A percentile compares a stretch with the other conserved stretches of the same genome.
Evolutionary conservation across 2,329 filamentous ascomycete genomes (phyloP).

Genomic region (Plectosphaerella sp.): DNA sequence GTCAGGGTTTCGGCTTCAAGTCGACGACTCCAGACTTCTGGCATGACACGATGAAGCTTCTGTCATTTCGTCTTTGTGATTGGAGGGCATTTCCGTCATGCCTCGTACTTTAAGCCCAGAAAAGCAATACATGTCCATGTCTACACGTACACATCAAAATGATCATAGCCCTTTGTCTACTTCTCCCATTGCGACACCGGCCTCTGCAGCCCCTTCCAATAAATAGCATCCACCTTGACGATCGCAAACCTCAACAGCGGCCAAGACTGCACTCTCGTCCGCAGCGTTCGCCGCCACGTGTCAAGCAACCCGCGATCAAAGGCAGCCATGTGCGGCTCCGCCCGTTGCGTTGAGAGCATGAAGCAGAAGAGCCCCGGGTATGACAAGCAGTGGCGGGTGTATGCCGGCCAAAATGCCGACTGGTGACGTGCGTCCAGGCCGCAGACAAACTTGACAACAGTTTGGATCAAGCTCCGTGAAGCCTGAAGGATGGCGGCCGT

Average conservation of each 20-base stretch:
- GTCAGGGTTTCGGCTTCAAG: no score
- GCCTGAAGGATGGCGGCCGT: constrained; percentile 8
- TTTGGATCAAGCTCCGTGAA: constrained; percentile 11
- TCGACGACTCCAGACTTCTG: no score
- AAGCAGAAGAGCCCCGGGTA: constrained; percentile 15
- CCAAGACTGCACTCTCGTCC: constrained; percentile 14
- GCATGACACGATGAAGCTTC: no score
- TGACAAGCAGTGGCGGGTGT: constrained; percentile 12
- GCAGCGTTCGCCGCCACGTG: constrained; percentile 12
- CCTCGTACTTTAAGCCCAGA: no score
- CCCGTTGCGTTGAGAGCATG: constrained; percentile 11
- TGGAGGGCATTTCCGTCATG: no score
- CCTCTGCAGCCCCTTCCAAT: constrained; percentile 11
- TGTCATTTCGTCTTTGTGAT: no score
- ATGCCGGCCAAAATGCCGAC: constrained; percentile 15
- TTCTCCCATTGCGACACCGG: not conserved
- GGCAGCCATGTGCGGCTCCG: constrained; percentile 3
- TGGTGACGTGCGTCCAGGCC: constrained; percentile 10
- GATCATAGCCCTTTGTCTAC: not conserved
- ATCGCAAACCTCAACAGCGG: constrained; percentile 14
- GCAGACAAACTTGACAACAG: constrained; percentile 10
- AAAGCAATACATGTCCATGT: no score
- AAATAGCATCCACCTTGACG: constrained; percentile 17
- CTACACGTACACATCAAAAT: no score
- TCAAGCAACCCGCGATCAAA: constrained; percentile 10